Conservation (phyloP, 1,139 yeast species). For the Saccharomycopsis hybrid region DNA sequence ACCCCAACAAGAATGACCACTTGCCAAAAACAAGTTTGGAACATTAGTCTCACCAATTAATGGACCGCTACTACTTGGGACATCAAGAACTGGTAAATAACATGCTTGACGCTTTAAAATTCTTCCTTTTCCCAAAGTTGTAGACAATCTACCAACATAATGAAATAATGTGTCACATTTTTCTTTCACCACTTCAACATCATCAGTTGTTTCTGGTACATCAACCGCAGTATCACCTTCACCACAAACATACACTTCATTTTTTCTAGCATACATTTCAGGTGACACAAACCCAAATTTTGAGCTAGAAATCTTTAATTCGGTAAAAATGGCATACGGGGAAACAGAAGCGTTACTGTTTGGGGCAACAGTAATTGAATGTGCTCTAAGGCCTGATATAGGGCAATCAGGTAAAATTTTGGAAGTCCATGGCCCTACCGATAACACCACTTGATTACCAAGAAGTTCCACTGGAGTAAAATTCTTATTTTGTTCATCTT, state of each 20-base stretch:
- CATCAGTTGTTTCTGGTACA: slow-evolving; percentile 90
- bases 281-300: slow-evolving; percentile 71
- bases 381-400: slow-evolving; percentile 86
- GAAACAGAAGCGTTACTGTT: slow-evolving; percentile 62
- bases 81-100: slow-evolving; percentile 88
- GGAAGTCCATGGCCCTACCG: slow-evolving; percentile 97
- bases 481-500: slow-evolving; percentile 30
- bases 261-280: slow-evolving; percentile 90
- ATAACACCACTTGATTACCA: slow-evolving; percentile 74
- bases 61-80: slow-evolving; percentile 90
- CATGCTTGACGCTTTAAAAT: slow-evolving; percentile 88
- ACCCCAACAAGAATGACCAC: slow-evolving; percentile 99
- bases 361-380: slow-evolving; percentile 88
- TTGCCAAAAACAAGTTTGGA: slow-evolving; percentile 67
- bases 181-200: slow-evolving; percentile 79
- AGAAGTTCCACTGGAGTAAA: slow-evolving; percentile 35
- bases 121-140: slow-evolving; percentile 66
- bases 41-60: slow-evolving; percentile 90
- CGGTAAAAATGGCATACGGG: slow-evolving; percentile 93
- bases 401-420: slow-evolving; percentile 87
- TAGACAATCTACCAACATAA: slow-evolving; percentile 74
- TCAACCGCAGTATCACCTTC: slow-evolving; percentile 91
- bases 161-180: slow-evolving; percentile 84
- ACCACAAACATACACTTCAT: slow-evolving; percentile 96
- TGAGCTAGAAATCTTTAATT: slow-evolving; percentile 50